These are phyloP conservation scores for Oleoguttula mirabilis DNA, from an alignment of 495 filamentous ascomycete genomes.

Conservation along the genomic window DNA sequence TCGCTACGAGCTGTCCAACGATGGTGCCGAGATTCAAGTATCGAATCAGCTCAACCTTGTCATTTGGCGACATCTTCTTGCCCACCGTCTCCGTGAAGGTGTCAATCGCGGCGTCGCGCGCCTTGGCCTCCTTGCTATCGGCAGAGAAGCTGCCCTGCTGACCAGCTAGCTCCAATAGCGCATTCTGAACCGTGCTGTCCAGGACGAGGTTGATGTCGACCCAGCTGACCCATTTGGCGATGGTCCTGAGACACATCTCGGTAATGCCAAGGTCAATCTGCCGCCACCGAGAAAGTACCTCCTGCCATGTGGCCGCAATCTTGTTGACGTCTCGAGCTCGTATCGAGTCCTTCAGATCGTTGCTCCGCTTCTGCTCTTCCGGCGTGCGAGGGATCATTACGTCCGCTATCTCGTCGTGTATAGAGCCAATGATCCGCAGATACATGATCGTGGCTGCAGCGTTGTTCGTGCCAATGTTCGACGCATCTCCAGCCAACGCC, in stretches of 20 bases:
- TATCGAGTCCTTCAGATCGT: slow-evolving; percentile 76
- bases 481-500: slow-evolving; percentile 43
- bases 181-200: slow-evolving; percentile 69
- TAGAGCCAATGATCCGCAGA: slow-evolving; percentile 68
- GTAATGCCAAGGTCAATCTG: slow-evolving; percentile 60
- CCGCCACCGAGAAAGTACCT: slow-evolving; percentile 71
- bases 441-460: slow-evolving; percentile 69
- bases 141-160: slow-evolving; percentile 43
- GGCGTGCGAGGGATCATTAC: slow-evolving; percentile 63
- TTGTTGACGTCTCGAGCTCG: slow-evolving; percentile 73
- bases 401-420: slow-evolving; percentile 97
- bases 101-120: slow-evolving; percentile 78
- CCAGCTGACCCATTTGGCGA: slow-evolving; percentile 96
- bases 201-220: slow-evolving; percentile 89
- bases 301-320: slow-evolving; percentile 79
- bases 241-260: slow-evolving; percentile 74
- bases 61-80: slow-evolving; percentile 90
- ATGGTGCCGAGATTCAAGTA: slow-evolving; percentile 79
- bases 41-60: slow-evolving; percentile 87
- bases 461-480: slow-evolving; percentile 39
- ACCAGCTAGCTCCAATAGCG: slow-evolving; percentile 64
- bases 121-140: slow-evolving; percentile 51
- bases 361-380: slow-evolving; percentile 65
- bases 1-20: slow-evolving; percentile 66
- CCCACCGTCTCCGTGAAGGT: slow-evolving; percentile 88